These are phyloP conservation scores for Zostera marina DNA, from an alignment of 116 monocot genomes.

Conservation along the genomic window DNA sequence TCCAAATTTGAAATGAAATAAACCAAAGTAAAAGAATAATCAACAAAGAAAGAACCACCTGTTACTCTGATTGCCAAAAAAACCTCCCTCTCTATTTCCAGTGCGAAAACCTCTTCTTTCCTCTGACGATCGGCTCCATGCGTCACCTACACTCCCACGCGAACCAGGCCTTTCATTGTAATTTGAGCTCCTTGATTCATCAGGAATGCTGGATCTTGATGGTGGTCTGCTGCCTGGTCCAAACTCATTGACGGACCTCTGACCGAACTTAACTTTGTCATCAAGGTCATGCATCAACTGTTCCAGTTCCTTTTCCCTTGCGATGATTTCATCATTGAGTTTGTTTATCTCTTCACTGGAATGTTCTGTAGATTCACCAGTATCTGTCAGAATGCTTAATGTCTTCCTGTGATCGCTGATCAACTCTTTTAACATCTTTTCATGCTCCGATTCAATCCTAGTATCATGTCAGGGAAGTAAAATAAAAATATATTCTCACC, in stretches of 20 bases:
- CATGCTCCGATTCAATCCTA: slow-evolving; percentile 66
- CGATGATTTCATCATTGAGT: slow-evolving; percentile 28
- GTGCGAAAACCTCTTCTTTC: slow-evolving; percentile 44
- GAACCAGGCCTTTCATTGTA: slow-evolving; percentile 52
- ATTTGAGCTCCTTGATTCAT: slow-evolving; percentile 34
- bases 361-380: slow-evolving; percentile 7
- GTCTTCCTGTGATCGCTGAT: slow-evolving; percentile 39
- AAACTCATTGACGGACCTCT: slow-evolving; percentile 20
- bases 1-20: too few species aligned
- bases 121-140: slow-evolving; percentile 31
- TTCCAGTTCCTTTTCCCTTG: slow-evolving; percentile 53
- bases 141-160: slow-evolving; percentile 36
- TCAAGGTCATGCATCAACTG: slow-evolving; percentile 41
- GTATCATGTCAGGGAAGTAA: background rate
- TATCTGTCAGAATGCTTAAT: slow-evolving; percentile 18
- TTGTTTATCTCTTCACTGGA: slow-evolving; percentile 22
- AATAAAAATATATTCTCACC: background rate
- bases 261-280: slow-evolving; percentile 71
- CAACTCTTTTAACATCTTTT: slow-evolving; percentile 58
- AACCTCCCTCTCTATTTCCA: slow-evolving; percentile 26
- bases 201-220: slow-evolving; percentile 32
- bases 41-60: too few species aligned
- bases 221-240: slow-evolving; percentile 46
- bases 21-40: too few species aligned
- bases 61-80: slow-evolving; percentile 17